phyloP scores from a whole-genome alignment of 2,329 filamentous ascomycete genomes.

The Fusarium sp. region DNA sequence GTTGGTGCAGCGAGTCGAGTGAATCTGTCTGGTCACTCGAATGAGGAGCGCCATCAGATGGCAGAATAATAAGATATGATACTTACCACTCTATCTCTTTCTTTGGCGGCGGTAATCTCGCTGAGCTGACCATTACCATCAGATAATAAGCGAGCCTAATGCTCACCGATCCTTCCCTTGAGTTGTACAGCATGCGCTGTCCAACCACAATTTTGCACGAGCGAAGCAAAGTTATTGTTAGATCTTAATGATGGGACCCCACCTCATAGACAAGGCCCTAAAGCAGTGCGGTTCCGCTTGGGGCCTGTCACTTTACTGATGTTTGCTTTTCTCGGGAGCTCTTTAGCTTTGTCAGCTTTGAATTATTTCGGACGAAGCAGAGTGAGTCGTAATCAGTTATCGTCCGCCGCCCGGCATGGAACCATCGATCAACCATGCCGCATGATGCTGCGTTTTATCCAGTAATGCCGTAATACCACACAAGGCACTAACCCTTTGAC shows the following conservation, averaged over 20 bases:
- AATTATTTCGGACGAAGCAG: background rate
- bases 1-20: background rate
- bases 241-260: background rate
- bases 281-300: constrained; percentile 31
- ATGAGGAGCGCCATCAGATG: background rate
- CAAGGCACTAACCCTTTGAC: constrained; percentile 33
- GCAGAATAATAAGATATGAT: constrained; percentile 30
- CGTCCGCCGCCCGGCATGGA: constrained; percentile 19
- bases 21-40: background rate
- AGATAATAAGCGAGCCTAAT: constrained; percentile 23
- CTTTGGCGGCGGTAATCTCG: background rate
- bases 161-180: constrained; percentile 14
- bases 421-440: constrained; percentile 29
- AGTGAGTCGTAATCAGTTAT: constrained; percentile 35
- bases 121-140: constrained; percentile 11
- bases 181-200: constrained; percentile 17
- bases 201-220: constrained; percentile 16
- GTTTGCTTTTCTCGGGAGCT: constrained; percentile 2
- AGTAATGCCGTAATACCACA: constrained; percentile 16
- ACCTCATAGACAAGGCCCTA: background rate
- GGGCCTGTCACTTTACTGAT: constrained; percentile 6
- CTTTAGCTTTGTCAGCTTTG: constrained; percentile 29
- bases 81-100: constrained; percentile 18
- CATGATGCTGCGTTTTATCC: background rate
- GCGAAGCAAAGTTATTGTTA: constrained; percentile 12